These are phyloP conservation scores for Candida maesae DNA, from an alignment of 805 yeast species.

Conservation along the genomic window DNA sequence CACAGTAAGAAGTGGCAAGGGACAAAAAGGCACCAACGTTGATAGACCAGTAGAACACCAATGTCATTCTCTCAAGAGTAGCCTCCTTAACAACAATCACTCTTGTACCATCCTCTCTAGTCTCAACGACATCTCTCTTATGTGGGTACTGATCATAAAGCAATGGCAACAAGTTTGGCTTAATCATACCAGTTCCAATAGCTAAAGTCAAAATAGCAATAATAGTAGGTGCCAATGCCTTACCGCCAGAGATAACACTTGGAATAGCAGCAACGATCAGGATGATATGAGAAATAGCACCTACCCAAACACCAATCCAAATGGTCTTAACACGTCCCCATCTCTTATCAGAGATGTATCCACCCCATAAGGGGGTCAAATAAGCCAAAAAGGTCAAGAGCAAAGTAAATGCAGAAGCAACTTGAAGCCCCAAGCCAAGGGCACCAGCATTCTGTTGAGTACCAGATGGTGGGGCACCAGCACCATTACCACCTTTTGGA, in stretches of 20 bases:
- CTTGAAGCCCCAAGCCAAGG: conserved; percentile 52
- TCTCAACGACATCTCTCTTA: conserved; percentile 54
- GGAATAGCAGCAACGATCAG: conserved; percentile 71
- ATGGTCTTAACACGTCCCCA: conserved; percentile 73
- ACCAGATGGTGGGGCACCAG: conserved; percentile 25
- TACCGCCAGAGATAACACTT: conserved; percentile 38
- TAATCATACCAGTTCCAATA: conserved; percentile 78
- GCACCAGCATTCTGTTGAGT: conserved; percentile 42
- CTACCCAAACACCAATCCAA: conserved; percentile 52
- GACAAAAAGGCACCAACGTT: conserved; percentile 74
- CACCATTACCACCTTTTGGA: conserved; percentile 37
- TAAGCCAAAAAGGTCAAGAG: conserved; percentile 82
- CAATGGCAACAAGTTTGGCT: conserved; percentile 64
- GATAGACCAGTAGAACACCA: conserved; percentile 73
- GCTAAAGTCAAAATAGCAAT: conserved; percentile 50
- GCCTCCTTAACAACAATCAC: conserved; percentile 68
- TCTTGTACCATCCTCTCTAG: conserved; percentile 55
- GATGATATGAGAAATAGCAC: conserved; percentile 58
- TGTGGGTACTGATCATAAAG: conserved; percentile 73
- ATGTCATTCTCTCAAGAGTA: conserved; percentile 69
- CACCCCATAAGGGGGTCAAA: conserved; percentile 75
- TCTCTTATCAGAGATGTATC: conserved; percentile 68
- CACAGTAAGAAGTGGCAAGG: conserved; percentile 73
- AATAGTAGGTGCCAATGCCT: conserved; percentile 61
- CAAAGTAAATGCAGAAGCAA: conserved; percentile 71